These are phyloP conservation scores for Talaromyces thailandensis DNA, from an alignment of 495 filamentous ascomycete genomes.

Conservation along the genomic window DNA sequence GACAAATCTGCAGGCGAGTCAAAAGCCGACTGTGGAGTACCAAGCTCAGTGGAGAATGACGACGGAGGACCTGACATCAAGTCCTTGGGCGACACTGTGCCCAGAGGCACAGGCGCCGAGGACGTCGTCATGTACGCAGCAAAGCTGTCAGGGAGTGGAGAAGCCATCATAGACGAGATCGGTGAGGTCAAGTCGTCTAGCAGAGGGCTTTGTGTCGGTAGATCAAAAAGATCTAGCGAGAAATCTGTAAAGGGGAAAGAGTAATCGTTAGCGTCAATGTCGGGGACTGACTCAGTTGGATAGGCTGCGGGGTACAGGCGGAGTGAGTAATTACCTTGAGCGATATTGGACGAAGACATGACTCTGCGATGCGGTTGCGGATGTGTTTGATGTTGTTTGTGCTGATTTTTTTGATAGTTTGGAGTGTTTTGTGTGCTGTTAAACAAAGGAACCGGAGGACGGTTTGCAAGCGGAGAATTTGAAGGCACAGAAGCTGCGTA, in stretches of 20 bases:
- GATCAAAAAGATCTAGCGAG: constrained; percentile 24
- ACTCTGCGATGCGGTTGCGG: constrained; percentile 21
- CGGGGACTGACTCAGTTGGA: background rate
- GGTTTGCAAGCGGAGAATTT: constrained; percentile 28
- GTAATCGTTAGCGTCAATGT: background rate
- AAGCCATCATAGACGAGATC: constrained; percentile 19
- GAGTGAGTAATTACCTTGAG: constrained; percentile 17
- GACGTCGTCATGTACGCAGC: constrained; percentile 22
- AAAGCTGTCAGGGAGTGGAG: constrained; percentile 15
- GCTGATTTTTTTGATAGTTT: constrained; percentile 18
- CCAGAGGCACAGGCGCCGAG: constrained; percentile 22
- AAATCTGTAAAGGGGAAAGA: constrained; percentile 1
- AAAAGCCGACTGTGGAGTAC: constrained; percentile 68
- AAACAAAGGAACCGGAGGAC: constrained; percentile 47
- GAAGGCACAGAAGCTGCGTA: constrained; percentile 27
- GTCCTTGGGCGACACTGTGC: constrained; percentile 82
- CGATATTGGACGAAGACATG: constrained; percentile 34
- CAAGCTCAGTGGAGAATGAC: constrained; percentile 71
- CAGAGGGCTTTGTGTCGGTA: constrained; percentile 16
- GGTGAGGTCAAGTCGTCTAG: constrained; percentile 16
- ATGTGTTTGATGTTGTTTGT: constrained; percentile 6
- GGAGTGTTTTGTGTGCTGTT: constrained; percentile 23
- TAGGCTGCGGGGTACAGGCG: background rate
- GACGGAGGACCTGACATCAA: constrained; percentile 80
- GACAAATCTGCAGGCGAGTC: constrained; percentile 54